These are phyloP conservation scores for Drechslerella dactyloides DNA, from an alignment of 2,329 filamentous ascomycete genomes.

Conservation along the genomic window DNA sequence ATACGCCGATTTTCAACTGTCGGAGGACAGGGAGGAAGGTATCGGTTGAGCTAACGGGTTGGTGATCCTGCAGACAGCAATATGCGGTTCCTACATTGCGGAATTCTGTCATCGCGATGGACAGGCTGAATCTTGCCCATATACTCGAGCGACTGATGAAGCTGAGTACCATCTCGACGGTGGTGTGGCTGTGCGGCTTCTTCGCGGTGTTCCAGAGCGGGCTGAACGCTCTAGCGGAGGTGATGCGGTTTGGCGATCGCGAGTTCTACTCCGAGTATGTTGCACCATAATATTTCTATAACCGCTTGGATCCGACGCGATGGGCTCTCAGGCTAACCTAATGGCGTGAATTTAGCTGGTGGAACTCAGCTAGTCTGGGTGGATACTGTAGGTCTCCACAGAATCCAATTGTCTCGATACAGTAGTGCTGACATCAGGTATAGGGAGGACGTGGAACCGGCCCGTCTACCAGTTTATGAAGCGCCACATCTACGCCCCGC, in stretches of 20 bases:
- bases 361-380: slow-evolving; percentile 87
- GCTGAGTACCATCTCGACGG: slow-evolving; percentile 88
- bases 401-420: not conserved
- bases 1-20: not conserved
- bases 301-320: not conserved
- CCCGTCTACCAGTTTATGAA: slow-evolving; percentile 97
- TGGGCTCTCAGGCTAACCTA: not conserved
- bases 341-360: slow-evolving; percentile 66
- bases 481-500: slow-evolving; percentile 86
- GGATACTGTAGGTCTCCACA: slow-evolving; percentile 64
- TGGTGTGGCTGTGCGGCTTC: slow-evolving; percentile 86
- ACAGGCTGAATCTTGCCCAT: slow-evolving; percentile 76
- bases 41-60: slow-evolving; percentile 1
- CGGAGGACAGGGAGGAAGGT: not conserved
- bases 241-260: slow-evolving; percentile 87
- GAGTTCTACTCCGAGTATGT: slow-evolving; percentile 82
- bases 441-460: slow-evolving; percentile 91
- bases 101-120: slow-evolving; percentile 89
- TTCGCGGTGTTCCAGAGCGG: slow-evolving; percentile 94
- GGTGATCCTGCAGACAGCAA: slow-evolving; percentile 63
- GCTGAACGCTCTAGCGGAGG: slow-evolving; percentile 87
- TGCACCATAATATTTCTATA: not conserved
- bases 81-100: slow-evolving; percentile 88
- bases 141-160: slow-evolving; percentile 92
- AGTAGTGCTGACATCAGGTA: not conserved